Percentiles rank a stretch among this genome's conserved stretches.
Evolutionary conservation across 2,329 filamentous ascomycete genomes (phyloP).

Genomic region (Microsporum ferrugineum): DNA sequence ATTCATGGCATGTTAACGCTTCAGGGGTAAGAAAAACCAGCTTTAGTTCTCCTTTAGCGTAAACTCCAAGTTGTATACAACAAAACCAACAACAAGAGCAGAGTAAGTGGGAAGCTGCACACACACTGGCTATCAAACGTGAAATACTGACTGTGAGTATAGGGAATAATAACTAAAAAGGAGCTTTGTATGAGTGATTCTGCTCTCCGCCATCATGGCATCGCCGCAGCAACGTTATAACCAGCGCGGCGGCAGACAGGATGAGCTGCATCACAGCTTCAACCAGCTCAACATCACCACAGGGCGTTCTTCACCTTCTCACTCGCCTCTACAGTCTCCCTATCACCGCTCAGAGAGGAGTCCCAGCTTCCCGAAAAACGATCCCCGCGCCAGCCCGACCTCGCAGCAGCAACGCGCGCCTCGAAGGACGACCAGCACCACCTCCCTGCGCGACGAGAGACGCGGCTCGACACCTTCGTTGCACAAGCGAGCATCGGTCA

Average conservation of each 20-base stretch:
- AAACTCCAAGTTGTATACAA: not conserved
- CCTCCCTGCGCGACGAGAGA: slow-evolving; percentile 28
- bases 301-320: not conserved
- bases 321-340: slow-evolving; percentile 6
- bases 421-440: slow-evolving; percentile 26
- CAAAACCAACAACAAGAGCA: not conserved
- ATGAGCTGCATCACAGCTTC: slow-evolving; percentile 8
- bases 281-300: slow-evolving; percentile 9
- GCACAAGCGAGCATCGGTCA: slow-evolving; percentile 29
- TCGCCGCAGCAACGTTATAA: slow-evolving; percentile 1
- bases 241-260: slow-evolving; percentile 4
- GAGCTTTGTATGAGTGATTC: not conserved
- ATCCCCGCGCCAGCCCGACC: not conserved
- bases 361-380: slow-evolving; percentile 1
- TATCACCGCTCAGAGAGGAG: not conserved
- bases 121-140: not conserved
- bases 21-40: no score
- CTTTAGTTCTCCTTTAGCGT: no score
- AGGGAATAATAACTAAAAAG: not conserved
- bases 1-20: not conserved
- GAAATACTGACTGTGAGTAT: not conserved
- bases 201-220: not conserved
- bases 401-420: slow-evolving; percentile 13
- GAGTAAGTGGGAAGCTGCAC: not conserved
- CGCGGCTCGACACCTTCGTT: slow-evolving; percentile 25